A percentile compares a stretch with the other conserved stretches of the same genome.
Conservation (phyloP, 2,329 filamentous ascomycete species). For the Venturiaceae sp. region DNA sequence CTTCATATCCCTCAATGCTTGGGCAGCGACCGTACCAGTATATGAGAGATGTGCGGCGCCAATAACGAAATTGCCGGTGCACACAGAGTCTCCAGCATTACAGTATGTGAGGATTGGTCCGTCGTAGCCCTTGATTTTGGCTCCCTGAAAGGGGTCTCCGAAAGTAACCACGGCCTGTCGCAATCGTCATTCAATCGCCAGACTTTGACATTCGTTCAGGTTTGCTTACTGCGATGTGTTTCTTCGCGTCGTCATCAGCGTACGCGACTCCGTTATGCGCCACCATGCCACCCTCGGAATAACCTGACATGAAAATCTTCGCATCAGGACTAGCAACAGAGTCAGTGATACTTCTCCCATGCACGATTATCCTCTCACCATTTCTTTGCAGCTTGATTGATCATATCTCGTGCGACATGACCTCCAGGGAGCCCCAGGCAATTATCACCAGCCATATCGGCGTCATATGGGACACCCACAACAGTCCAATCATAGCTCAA, state of each 20-base stretch:
- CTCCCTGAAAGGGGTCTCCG: constrained; percentile 11
- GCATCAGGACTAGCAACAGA: background rate
- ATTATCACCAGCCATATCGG: background rate
- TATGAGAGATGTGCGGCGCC: constrained; percentile 8
- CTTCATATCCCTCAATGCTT: background rate
- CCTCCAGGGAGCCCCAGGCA: constrained; percentile 3
- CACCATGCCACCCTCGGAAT: constrained; percentile 3
- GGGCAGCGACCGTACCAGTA: background rate
- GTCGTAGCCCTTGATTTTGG: constrained; percentile 9
- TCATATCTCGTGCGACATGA: background rate
- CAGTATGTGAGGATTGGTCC: constrained; percentile 10
- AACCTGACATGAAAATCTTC: background rate
- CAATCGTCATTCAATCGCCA: background rate
- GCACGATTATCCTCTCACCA: background rate
- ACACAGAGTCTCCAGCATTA: background rate
- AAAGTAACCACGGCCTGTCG: constrained; percentile 8
- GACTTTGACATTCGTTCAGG: too few relatives aligned
- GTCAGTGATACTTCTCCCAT: background rate
- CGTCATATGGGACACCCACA: background rate
- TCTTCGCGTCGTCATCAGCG: background rate
- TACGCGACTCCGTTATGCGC: background rate
- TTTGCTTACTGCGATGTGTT: background rate
- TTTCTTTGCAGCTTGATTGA: constrained; percentile 2
- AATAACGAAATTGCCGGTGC: background rate
- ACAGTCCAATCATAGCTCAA: background rate